These are phyloP conservation scores for Volvox africanus DNA, from an alignment of 139 green algal species.

Conservation along the genomic window DNA sequence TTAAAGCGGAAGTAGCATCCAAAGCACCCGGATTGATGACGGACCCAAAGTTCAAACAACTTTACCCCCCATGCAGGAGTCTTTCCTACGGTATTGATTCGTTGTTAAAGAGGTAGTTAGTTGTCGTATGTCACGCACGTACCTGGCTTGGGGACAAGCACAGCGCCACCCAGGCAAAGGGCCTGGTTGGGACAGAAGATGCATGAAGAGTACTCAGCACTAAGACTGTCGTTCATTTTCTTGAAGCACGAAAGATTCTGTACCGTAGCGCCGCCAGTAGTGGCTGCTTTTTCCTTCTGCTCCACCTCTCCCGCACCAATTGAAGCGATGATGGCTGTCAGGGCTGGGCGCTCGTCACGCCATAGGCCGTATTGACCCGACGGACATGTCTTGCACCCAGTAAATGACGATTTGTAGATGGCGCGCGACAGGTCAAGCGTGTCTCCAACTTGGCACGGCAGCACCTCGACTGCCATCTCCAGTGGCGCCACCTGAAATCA, in stretches of 20 bases:
- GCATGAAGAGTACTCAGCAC: not conserved
- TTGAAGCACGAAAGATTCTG: not conserved
- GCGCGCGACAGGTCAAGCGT: not conserved
- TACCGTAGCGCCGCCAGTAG: not conserved
- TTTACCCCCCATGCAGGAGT: no score
- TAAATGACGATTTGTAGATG: not conserved
- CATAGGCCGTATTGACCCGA: not conserved
- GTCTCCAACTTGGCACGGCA: not conserved
- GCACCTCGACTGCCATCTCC: not conserved
- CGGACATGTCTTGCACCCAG: not conserved
- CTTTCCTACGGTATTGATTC: no score
- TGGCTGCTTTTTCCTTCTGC: not conserved
- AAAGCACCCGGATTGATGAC: no score
- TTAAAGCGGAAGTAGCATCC: no score
- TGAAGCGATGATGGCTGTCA: not conserved
- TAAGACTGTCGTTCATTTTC: not conserved
- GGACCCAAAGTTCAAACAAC: no score
- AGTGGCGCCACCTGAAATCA: not conserved
- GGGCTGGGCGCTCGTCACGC: not conserved
- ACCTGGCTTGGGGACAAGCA: not conserved
- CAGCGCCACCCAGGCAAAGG: not conserved
- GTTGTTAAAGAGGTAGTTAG: not conserved
- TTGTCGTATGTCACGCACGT: not conserved
- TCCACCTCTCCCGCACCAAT: no score
- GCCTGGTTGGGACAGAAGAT: not conserved